Conservation (phyloP, 176 grass and related monocot species). For the Ananas comosus region DNA sequence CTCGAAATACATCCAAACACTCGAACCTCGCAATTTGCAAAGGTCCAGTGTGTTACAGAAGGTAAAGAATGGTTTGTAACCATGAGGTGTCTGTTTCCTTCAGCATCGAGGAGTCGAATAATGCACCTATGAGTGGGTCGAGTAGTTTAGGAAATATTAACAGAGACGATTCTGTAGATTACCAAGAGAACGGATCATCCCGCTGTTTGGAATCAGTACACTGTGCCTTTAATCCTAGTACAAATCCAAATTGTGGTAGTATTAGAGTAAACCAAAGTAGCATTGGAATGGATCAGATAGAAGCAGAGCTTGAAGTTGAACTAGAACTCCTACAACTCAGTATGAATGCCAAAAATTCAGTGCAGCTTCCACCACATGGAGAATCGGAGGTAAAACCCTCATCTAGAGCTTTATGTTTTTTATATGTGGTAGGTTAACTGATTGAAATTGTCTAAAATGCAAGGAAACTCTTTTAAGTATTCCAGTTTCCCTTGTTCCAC, state of each 20-base stretch:
- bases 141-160: conserved; percentile 15
- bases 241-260: neutral
- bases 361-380: neutral
- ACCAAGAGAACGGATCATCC: neutral
- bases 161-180: neutral
- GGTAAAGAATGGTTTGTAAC: too few relatives aligned
- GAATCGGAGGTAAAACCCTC: conserved; percentile 8
- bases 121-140: conserved; percentile 15
- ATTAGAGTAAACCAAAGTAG: conserved; percentile 8
- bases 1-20: too few relatives aligned
- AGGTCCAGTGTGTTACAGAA: too few relatives aligned
- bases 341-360: conserved; percentile 14
- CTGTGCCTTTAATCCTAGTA: neutral
- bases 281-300: conserved; percentile 44
- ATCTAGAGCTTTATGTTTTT: too few relatives aligned
- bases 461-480: too few relatives aligned
- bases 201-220: conserved; percentile 4
- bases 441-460: too few relatives aligned
- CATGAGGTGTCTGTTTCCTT: too few relatives aligned
- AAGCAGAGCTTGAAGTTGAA: conserved; percentile 63
- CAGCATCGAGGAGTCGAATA: conserved; percentile 18
- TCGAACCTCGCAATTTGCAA: too few relatives aligned
- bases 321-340: conserved; percentile 36
- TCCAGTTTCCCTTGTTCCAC: too few relatives aligned
- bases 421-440: too few relatives aligned